Evolutionary conservation across 1,284 basidiomycete genomes (phyloP).

Genomic region (Melampsora americana): DNA sequence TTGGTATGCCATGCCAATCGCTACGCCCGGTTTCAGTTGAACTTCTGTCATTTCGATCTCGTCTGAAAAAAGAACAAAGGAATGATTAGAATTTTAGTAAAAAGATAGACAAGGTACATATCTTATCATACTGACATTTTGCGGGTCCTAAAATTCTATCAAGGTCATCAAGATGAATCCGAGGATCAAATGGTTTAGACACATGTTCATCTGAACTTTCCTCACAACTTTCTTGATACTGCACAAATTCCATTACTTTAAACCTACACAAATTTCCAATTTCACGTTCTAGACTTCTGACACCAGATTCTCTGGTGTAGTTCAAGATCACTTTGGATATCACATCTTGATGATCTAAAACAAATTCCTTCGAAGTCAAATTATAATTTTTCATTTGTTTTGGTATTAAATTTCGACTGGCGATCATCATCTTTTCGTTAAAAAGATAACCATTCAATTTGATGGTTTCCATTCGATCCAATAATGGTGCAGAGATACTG

Average conservation of each 20-base stretch:
- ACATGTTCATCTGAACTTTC: constrained; percentile 46
- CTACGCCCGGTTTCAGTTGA: constrained; percentile 34
- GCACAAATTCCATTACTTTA: constrained; percentile 85
- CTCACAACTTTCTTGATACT: constrained; percentile 61
- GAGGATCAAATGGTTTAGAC: constrained; percentile 61
- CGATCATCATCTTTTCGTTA: constrained; percentile 57
- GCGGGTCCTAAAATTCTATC: constrained; percentile 78
- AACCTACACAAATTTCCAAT: constrained; percentile 78
- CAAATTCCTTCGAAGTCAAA: constrained; percentile 60
- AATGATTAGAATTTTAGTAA: constrained; percentile 14
- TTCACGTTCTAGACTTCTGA: constrained; percentile 81
- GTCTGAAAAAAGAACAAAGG: neutral
- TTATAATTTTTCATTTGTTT: constrained; percentile 75
- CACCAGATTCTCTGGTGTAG: constrained; percentile 85
- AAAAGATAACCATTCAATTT: constrained; percentile 56
- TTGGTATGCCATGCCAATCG: constrained; percentile 82
- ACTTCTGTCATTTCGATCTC: constrained; percentile 42
- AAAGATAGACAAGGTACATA: constrained; percentile 56
- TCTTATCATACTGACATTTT: constrained; percentile 58
- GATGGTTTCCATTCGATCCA: constrained; percentile 57
- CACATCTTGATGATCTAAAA: constrained; percentile 64
- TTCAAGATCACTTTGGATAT: constrained; percentile 68
- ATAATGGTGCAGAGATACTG: constrained; percentile 56
- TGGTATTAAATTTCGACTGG: constrained; percentile 66
- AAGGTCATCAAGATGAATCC: constrained; percentile 70